A percentile compares a stretch with the other conserved stretches of the same genome.
Conservation (phyloP, 352 stramenopile species). For the Phytophthora litchii region DNA sequence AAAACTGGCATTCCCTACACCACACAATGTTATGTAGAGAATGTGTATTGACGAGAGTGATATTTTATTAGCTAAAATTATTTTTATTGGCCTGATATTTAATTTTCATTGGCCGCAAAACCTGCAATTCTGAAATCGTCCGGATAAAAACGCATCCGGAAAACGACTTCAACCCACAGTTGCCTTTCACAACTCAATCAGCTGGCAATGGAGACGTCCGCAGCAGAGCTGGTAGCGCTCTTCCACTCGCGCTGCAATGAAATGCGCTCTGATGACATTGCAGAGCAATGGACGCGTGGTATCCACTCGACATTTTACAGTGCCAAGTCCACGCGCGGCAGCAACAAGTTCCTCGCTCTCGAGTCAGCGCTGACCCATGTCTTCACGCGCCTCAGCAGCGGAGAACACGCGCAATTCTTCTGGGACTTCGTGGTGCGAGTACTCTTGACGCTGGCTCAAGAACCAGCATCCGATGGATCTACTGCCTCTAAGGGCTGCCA, state of each 20-base stretch:
- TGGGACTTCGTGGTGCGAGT: slow-evolving; percentile 50
- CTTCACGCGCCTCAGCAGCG: slow-evolving; percentile 22
- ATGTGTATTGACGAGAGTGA: no score
- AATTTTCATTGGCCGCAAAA: no score
- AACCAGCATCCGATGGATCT: not conserved
- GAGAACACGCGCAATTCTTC: slow-evolving; percentile 16
- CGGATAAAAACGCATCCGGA: no score
- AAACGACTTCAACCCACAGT: no score
- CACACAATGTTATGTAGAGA: no score
- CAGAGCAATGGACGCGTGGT: slow-evolving; percentile 26
- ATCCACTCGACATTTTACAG: slow-evolving; percentile 44
- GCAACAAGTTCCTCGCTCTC: slow-evolving; percentile 63
- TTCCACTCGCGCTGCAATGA: slow-evolving; percentile 6
- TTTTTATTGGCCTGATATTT: no score
- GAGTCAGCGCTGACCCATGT: slow-evolving; percentile 39
- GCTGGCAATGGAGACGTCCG: slow-evolving; percentile 6
- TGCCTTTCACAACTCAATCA: slow-evolving; percentile 8
- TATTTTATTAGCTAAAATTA: no score
- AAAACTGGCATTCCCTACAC: no score
- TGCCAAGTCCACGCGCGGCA: slow-evolving; percentile 13
- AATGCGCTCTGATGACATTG: not conserved
- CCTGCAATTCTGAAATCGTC: no score
- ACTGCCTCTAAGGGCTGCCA: no score
- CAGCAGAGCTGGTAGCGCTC: not conserved
- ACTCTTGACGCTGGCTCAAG: slow-evolving; percentile 40